A percentile compares a stretch with the other conserved stretches of the same genome.
phyloP scores from a whole-genome alignment of 441 rosid species.

The Adansonia madagascariensis region DNA sequence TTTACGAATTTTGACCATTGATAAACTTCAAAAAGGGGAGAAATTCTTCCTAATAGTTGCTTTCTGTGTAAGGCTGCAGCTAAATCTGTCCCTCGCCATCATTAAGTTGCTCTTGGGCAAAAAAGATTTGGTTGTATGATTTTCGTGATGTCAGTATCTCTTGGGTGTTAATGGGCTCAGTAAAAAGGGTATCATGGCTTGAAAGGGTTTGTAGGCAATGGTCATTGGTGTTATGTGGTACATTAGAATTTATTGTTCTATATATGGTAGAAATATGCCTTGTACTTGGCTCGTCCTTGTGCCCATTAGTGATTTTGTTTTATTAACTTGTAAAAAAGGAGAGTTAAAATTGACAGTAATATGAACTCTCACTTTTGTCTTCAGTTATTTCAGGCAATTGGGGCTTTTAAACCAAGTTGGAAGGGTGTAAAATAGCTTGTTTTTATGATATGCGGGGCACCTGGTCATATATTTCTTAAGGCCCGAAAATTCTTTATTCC shows the following conservation, averaged over 20 bases:
- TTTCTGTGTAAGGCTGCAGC: conserved; percentile 9
- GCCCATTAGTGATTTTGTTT: neutral
- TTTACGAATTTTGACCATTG: neutral
- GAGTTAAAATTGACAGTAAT: neutral
- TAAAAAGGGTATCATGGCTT: neutral
- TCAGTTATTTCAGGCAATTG: neutral
- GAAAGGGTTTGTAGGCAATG: neutral
- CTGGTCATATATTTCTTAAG: neutral
- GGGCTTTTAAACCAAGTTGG: conserved; percentile 3
- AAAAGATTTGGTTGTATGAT: neutral
- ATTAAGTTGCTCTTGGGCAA: neutral
- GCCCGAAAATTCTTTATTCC: neutral
- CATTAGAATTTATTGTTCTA: neutral
- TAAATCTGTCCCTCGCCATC: neutral
- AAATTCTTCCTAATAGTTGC: neutral
- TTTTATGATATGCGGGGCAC: neutral
- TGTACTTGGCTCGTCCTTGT: neutral
- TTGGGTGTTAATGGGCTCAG: neutral
- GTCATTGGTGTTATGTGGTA: neutral
- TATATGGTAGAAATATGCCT: neutral
- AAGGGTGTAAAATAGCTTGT: neutral
- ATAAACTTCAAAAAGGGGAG: neutral
- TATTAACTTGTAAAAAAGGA: neutral
- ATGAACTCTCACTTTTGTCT: neutral
- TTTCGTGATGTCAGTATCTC: neutral